These are phyloP conservation scores for Striga asiatica DNA, from an alignment of 257 asterid species.

Conservation along the genomic window DNA sequence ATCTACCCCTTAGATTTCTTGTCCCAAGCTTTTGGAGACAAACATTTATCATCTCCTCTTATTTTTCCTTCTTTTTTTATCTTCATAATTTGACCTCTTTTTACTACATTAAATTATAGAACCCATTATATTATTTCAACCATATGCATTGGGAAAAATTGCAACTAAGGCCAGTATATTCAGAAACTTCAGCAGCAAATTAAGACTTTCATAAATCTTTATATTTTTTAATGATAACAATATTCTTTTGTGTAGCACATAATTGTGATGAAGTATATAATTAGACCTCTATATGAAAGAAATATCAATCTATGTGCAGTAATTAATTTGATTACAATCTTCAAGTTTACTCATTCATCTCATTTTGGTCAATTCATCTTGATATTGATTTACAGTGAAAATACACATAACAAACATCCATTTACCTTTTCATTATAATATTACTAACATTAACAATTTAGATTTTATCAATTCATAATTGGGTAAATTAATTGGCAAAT, in stretches of 20 bases:
- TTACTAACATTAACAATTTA: too few relatives aligned
- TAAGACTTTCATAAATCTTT: conserved; percentile 2
- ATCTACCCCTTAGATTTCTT: conserved; percentile 49
- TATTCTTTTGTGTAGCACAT: conserved; percentile 12
- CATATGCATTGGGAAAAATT: not conserved
- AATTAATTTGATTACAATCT: too few relatives aligned
- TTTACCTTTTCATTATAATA: too few relatives aligned
- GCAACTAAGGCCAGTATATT: conserved; percentile 9
- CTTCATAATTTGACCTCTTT: conserved; percentile 9
- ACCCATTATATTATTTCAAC: not conserved
- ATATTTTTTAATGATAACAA: conserved; percentile 8
- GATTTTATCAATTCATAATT: too few relatives aligned
- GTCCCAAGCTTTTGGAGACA: conserved; percentile 75
- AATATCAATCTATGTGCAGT: not conserved
- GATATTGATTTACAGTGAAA: too few relatives aligned
- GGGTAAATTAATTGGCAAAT: too few relatives aligned
- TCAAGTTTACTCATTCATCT: too few relatives aligned
- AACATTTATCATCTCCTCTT: conserved; percentile 25
- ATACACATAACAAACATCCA: too few relatives aligned
- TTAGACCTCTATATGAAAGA: conserved; percentile 21
- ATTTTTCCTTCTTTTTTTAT: conserved; percentile 13
- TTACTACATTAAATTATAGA: conserved; percentile 1
- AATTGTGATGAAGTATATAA: conserved; percentile 21
- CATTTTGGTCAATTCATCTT: too few relatives aligned
- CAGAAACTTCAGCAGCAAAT: too few relatives aligned